Evolutionary conservation across 2,329 filamentous ascomycete genomes (phyloP), one percentile per base, ranked within the genome.

Genomic region (Phialophora macrospora): DNA sequence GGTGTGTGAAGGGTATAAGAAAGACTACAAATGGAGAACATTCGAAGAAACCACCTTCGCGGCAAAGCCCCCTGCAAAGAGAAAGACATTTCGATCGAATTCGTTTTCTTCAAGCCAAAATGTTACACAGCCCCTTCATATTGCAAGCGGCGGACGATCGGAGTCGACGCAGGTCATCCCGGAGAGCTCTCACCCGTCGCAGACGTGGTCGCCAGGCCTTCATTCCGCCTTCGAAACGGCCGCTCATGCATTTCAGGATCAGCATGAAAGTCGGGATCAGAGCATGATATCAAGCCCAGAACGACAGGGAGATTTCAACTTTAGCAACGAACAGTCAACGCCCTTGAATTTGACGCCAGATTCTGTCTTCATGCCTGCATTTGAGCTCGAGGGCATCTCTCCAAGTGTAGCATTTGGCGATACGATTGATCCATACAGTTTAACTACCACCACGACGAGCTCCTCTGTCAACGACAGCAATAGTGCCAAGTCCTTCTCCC

Each of bases 1-100:
- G 24, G 75, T 80, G 3, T 91, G 89, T 74, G 88, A 88, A 65
- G 89, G 89, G 41, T 91, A 91, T 77, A 89, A 87, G 76, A 91
- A 90, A 75, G 87, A 90, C 75, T 91, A 90, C 79, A 90, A 91
- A 81, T 91, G 89, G 89, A 82, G 87, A 60, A 84, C 87, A 0
- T 90, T 90, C 71, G 87, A 88, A 73, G 88, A 90, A 70, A 82
- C 85, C 55, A 87, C 79, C 62, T 81, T 87, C 68, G 77, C 73
- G 11, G 72, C 74, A 34, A 80, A 76, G 46, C 68, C 75, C 26
- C 67, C 71, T 30, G 63, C 71, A 14, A 84, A 82, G 71, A 67
- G 77, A 48, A 84, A 81, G 73, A 9, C 66, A n/a, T 57, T 66
- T 46, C 60, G 66, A 24, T 68, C 66, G 38, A 68, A 59, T 26